A percentile compares a stretch with the other conserved stretches of the same genome.
phyloP scores from a whole-genome alignment of 1,139 yeast species.

The Candida sp. region DNA sequence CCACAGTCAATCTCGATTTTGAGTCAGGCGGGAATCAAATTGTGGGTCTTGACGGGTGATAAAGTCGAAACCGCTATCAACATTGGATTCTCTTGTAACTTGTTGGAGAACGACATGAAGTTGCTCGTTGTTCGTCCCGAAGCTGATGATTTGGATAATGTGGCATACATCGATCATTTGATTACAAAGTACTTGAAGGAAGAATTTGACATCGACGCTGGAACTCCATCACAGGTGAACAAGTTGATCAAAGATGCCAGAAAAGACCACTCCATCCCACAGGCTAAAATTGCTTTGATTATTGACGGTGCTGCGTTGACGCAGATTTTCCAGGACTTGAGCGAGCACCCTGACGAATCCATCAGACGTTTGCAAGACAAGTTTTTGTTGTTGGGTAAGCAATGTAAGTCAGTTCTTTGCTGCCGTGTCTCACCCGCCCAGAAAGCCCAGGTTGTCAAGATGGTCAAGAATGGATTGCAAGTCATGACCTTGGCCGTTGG shows the following conservation, averaged over 20 bases:
- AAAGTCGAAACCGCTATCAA: conserved; percentile 98
- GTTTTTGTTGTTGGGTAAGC: conserved; percentile 59
- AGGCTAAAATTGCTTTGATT: conserved; percentile 49
- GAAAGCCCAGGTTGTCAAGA: conserved; percentile 58
- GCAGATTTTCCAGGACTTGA: conserved; percentile 36
- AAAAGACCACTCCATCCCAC: conserved; percentile 56
- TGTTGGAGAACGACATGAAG: conserved; percentile 87
- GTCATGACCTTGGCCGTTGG: conserved; percentile 74
- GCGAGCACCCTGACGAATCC: conserved; percentile 20
- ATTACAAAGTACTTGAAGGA: conserved; percentile 44
- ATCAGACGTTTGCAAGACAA: conserved; percentile 32
- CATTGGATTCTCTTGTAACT: conserved; percentile 95
- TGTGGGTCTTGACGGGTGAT: conserved; percentile 98
- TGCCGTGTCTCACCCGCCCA: conserved; percentile 72
- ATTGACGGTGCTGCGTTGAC: conserved; percentile 61
- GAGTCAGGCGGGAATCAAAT: conserved; percentile 89
- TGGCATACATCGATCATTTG: conserved; percentile 33
- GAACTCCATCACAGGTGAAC: conserved; percentile 24
- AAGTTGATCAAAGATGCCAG: conserved; percentile 44
- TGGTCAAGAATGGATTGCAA: conserved; percentile 52
- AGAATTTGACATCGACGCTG: conserved; percentile 36
- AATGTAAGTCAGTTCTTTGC: conserved; percentile 64
- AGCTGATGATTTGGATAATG: conserved; percentile 26
- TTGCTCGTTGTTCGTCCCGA: conserved; percentile 66
- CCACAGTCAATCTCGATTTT: conserved; percentile 90